Evolutionary conservation across 306 rosid genomes (phyloP).

Genomic region (Gynostemma pentaphyllum): DNA sequence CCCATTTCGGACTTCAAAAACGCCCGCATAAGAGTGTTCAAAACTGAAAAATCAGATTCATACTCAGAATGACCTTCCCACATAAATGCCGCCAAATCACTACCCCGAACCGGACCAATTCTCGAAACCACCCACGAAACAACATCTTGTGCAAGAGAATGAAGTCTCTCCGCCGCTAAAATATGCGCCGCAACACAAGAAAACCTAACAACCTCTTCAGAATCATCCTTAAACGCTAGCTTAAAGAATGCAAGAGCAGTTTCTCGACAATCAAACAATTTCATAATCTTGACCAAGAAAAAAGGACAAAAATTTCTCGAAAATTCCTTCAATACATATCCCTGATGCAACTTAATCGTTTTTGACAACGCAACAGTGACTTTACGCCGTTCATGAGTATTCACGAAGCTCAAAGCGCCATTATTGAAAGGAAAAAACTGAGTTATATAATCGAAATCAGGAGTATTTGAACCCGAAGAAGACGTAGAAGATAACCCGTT

Average conservation of each 20-base stretch:
- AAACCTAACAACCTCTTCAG: constrained; percentile 21
- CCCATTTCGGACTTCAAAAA: constrained; percentile 47
- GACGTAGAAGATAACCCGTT: constrained; percentile 1
- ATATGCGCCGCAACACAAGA: constrained; percentile 46
- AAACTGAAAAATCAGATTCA: constrained; percentile 56
- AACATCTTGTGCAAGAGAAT: constrained; percentile 48
- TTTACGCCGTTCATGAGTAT: constrained; percentile 43
- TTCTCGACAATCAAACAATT: constrained; percentile 25
- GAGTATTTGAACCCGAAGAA: constrained; percentile 1
- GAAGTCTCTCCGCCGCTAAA: constrained; percentile 35
- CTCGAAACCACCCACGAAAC: constrained; percentile 41
- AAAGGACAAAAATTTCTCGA: constrained; percentile 41
- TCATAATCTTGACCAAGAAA: constrained; percentile 35
- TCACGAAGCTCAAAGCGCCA: constrained; percentile 21
- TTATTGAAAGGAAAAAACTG: constrained; percentile 49
- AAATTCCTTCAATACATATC: constrained; percentile 30
- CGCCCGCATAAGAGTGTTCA: constrained; percentile 47
- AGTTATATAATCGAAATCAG: constrained; percentile 23
- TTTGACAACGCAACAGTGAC: constrained; percentile 39
- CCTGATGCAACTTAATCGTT: constrained; percentile 31
- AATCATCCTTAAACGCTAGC: constrained; percentile 33
- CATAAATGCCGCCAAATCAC: constrained; percentile 37
- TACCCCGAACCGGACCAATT: constrained; percentile 39
- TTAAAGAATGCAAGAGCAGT: constrained; percentile 65
- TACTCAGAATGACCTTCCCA: constrained; percentile 41